Percentiles rank a stretch among this genome's conserved stretches.
Conservation (phyloP, 805 yeast species). For the Yamadazyma phyllophila region DNA sequence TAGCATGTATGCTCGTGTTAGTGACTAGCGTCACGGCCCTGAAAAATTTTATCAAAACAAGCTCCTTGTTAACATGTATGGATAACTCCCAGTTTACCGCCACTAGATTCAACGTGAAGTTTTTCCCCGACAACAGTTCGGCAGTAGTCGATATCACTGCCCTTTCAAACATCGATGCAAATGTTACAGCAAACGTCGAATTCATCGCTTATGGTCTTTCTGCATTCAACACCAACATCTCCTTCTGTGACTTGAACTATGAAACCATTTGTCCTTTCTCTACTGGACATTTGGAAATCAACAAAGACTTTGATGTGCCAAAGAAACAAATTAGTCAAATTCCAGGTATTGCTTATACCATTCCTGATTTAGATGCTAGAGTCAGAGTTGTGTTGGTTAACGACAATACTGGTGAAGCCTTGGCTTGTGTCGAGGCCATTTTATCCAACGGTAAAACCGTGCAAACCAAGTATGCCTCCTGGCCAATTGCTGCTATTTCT, state of each 20-base stretch:
- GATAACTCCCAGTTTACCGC: constrained; percentile 84
- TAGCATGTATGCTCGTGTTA: constrained; percentile 1
- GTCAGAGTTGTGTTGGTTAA: constrained; percentile 71
- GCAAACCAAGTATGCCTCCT: constrained; percentile 84
- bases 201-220: constrained; percentile 81
- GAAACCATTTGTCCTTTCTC: constrained; percentile 73
- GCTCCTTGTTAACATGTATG: constrained; percentile 90
- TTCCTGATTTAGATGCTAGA: constrained; percentile 93
- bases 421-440: constrained; percentile 92
- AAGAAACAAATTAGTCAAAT: constrained; percentile 46
- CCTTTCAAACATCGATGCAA: constrained; percentile 70
- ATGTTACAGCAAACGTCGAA: constrained; percentile 62
- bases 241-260: constrained; percentile 60
- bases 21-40: constrained; percentile 14
- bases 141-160: constrained; percentile 72
- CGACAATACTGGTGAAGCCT: constrained; percentile 40
- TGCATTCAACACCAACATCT: constrained; percentile 50
- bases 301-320: constrained; percentile 46
- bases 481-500: constrained; percentile 94
- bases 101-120: constrained; percentile 72
- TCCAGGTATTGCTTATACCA: constrained; percentile 82
- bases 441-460: constrained; percentile 90
- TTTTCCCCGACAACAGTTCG: constrained; percentile 62
- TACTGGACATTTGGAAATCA: constrained; percentile 81
- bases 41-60: constrained; percentile 41